These are phyloP conservation scores for Debaryomyces tyrocola DNA, from an alignment of 805 yeast genomes.

Conservation along the genomic window DNA sequence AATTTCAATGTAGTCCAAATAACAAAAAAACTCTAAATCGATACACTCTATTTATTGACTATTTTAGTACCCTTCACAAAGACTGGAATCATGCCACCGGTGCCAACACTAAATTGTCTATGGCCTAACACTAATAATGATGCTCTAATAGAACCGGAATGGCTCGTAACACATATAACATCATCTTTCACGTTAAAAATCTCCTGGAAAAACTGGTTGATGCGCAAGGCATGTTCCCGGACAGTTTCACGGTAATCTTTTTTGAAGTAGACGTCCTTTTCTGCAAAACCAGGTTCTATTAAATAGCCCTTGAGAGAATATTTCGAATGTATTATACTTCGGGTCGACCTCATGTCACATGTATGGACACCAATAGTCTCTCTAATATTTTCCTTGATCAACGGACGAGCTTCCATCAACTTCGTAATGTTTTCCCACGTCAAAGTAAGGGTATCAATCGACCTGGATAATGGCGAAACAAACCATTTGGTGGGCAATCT, in stretches of 20 bases:
- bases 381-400: constrained; percentile 46
- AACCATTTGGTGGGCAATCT: constrained; percentile 43
- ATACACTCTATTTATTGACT: neutral
- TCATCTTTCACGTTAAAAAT: constrained; percentile 29
- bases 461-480: constrained; percentile 52
- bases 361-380: constrained; percentile 52
- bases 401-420: constrained; percentile 26
- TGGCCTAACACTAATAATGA: constrained; percentile 49
- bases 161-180: constrained; percentile 46
- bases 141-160: constrained; percentile 51
- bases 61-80: constrained; percentile 43
- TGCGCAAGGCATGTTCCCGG: constrained; percentile 40
- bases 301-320: constrained; percentile 37
- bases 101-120: constrained; percentile 46
- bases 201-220: constrained; percentile 35
- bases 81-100: constrained; percentile 60
- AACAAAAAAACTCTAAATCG: no score
- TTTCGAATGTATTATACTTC: constrained; percentile 36
- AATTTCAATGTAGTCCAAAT: no score
- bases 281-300: constrained; percentile 46
- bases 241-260: constrained; percentile 39
- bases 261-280: constrained; percentile 45
- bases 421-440: constrained; percentile 44
- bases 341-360: constrained; percentile 47
- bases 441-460: constrained; percentile 47